Evolutionary conservation across 768 basidiomycete species (phyloP), one percentile per base, ranked within the genome.

Genomic region (Lentinula boryana): DNA sequence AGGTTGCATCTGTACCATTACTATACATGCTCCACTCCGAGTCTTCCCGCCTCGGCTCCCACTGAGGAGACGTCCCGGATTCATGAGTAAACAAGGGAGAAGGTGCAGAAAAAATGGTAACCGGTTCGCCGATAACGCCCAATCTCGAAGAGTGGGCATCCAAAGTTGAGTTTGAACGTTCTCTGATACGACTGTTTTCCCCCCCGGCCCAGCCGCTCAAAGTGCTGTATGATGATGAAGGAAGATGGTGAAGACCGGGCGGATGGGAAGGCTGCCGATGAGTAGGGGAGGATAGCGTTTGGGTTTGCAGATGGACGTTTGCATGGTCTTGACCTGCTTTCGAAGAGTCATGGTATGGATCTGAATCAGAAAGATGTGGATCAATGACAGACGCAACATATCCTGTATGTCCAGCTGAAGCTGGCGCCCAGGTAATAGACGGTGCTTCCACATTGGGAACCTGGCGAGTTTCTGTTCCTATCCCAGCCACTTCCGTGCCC

Each of bases 151-250:
- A 16, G 18, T 54, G 38, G 21, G 2, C n/a, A 48, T 48, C 46
- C 6, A 7, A 23, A 23, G 5, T 18, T 13, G 21, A 23, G 9
- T 7, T 18, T 7, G 36, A 18, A 21, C 9, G 16, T 8, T 35
- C 18, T n/a, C 5, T 31, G 32, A 15, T 16, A 3, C 31, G n/a
- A 54, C 23, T 54, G 8, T 54, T 15, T 54, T 40, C 56, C 9
- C 23, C 38, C 9, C 57, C 57, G 1, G 57, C 57, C 57, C 57
- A 58, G 18, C 57, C 57, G 18, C 57, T 58, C 7, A 58, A 27
- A 46, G 31, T 48, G 16, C 57, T 58, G 35, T 58, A 58, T 21
- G 57, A 58, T 15, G 57, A 58, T 12, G 40, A 32, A 16, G 56
- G 40, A 18, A 57, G 4, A 12, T 50, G 21, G 49, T 12, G n/a